phyloP scores from a whole-genome alignment of 2,329 filamentous ascomycete genomes.

The Xylaria polymorpha region DNA sequence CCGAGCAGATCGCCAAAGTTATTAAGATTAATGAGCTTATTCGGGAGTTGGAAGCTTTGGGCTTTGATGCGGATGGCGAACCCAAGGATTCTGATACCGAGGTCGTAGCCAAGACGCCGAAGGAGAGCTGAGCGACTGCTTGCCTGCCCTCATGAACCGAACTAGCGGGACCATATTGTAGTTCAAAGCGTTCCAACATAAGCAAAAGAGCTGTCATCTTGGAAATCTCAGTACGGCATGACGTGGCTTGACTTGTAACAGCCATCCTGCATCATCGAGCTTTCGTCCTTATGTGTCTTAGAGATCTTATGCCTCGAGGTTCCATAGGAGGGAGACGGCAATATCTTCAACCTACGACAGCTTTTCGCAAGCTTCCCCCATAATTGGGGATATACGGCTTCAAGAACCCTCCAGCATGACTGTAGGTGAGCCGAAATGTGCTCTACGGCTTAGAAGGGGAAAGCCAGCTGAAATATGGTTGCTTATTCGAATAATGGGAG shows the following conservation, averaged over 20 bases:
- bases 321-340: neutral
- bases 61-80: conserved; percentile 84
- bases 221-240: conserved; percentile 41
- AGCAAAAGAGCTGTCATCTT: neutral
- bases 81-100: conserved; percentile 49
- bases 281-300: conserved; percentile 23
- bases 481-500: neutral
- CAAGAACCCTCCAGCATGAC: conserved; percentile 4
- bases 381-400: neutral
- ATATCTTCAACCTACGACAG: neutral
- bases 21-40: conserved; percentile 97
- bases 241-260: conserved; percentile 27
- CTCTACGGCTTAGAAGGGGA: neutral
- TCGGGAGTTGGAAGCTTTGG: conserved; percentile 84
- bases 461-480: neutral
- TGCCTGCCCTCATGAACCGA: neutral
- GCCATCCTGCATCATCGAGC: conserved; percentile 50
- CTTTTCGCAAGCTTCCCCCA: conserved; percentile 1
- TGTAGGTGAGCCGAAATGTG: neutral
- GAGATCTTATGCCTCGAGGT: neutral
- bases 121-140: conserved; percentile 27
- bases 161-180: neutral
- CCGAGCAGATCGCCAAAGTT: conserved; percentile 96
- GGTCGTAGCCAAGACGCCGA: conserved; percentile 14
- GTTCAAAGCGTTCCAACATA: neutral